A percentile compares a stretch with the other conserved stretches of the same genome.
These are phyloP conservation scores for Syzygium syzygioides DNA, from an alignment of 441 rosid genomes.

Conservation along the genomic window DNA sequence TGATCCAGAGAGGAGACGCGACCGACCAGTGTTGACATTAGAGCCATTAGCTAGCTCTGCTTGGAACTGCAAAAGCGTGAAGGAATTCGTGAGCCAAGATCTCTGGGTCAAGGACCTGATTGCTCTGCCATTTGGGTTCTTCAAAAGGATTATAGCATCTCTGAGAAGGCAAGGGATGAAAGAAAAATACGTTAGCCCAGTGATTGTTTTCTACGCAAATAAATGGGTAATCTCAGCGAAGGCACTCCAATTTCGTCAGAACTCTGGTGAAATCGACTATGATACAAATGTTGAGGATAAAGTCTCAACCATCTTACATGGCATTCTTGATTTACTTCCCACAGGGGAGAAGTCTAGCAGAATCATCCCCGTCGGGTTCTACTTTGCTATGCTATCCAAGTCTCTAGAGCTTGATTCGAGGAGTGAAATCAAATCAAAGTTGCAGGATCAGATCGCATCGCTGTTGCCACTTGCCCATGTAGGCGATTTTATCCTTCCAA, in stretches of 20 bases:
- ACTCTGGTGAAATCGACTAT: constrained; percentile 13
- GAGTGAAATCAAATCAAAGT: constrained; percentile 29
- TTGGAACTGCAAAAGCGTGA: constrained; percentile 45
- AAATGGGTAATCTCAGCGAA: constrained; percentile 47
- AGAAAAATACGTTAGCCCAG: constrained; percentile 61
- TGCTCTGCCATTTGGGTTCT: constrained; percentile 58
- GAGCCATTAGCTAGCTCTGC: constrained; percentile 41
- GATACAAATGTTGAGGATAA: constrained; percentile 8
- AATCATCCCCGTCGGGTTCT: constrained; percentile 62
- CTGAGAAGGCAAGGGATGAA: constrained; percentile 84
- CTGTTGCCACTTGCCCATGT: constrained; percentile 40
- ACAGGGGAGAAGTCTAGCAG: constrained; percentile 42
- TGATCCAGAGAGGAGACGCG: constrained; percentile 64
- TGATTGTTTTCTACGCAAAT: constrained; percentile 53
- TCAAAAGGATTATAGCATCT: constrained; percentile 62
- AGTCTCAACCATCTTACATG: constrained; percentile 35
- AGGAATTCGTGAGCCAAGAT: constrained; percentile 39
- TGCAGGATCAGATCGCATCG: constrained; percentile 51
- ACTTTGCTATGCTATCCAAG: constrained; percentile 52
- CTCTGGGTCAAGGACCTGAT: constrained; percentile 75
- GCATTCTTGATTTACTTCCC: constrained; percentile 52
- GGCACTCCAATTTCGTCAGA: constrained; percentile 35
- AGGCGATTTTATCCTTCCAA: constrained; percentile 50
- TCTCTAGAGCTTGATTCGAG: constrained; percentile 38
- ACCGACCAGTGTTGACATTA: constrained; percentile 43